A percentile compares a stretch with the other conserved stretches of the same genome.
Evolutionary conservation across 306 rosid genomes (phyloP).

Genomic region (Cucurbita argyrosperma): DNA sequence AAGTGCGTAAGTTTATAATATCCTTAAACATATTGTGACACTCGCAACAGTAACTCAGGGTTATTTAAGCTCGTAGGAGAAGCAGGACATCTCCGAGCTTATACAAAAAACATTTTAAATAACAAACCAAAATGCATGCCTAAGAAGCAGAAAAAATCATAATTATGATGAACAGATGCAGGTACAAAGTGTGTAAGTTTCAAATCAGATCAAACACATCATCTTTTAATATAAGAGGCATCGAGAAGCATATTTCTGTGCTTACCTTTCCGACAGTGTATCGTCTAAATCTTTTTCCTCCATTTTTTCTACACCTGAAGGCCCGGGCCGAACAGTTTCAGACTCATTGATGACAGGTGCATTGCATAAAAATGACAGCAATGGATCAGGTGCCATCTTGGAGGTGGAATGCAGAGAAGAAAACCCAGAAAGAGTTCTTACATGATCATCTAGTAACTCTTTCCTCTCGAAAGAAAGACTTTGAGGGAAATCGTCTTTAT

Average conservation of each 20-base stretch:
- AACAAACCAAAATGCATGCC: not conserved
- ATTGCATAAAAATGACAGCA: conserved; percentile 34
- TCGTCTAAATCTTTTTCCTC: conserved; percentile 28
- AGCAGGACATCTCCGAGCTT: not conserved
- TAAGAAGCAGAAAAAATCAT: not conserved
- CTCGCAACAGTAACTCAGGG: not conserved
- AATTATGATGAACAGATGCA: not conserved
- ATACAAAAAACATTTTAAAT: not conserved
- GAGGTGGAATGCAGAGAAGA: conserved; percentile 33
- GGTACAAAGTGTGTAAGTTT: not conserved
- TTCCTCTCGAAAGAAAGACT: conserved; percentile 31
- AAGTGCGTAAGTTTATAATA: not conserved
- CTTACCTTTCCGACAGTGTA: conserved; percentile 33
- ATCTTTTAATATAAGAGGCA: not conserved
- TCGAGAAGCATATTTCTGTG: not conserved
- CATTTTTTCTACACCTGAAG: conserved; percentile 29
- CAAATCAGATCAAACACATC: not conserved
- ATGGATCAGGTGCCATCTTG: conserved; percentile 34
- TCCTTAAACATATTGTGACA: not conserved
- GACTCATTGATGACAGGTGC: conserved; percentile 11
- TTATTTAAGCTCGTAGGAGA: not conserved
- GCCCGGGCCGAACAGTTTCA: conserved; percentile 18
- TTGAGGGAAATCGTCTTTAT: conserved; percentile 26
- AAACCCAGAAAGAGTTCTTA: conserved; percentile 16
- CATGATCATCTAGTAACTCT: conserved; percentile 22